These are phyloP conservation scores for Cercophora sp. DNA, from an alignment of 495 filamentous ascomycete species.

Conservation along the genomic window DNA sequence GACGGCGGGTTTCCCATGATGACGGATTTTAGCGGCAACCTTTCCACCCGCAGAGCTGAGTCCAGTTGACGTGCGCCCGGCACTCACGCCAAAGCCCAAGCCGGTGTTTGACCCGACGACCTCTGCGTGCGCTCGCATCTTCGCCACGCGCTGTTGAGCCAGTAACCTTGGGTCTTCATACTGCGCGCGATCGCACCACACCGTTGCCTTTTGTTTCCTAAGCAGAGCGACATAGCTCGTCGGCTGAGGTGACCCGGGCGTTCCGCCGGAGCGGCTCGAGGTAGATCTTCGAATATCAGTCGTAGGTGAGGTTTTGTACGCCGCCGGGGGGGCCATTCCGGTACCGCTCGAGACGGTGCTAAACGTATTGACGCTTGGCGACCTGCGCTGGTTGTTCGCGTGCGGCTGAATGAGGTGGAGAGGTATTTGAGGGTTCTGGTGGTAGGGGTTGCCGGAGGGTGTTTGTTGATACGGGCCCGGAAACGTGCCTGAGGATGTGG, in stretches of 20 bases:
- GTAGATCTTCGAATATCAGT: conserved; percentile 67
- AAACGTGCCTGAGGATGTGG: conserved; percentile 57
- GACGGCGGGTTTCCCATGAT: conserved; percentile 68
- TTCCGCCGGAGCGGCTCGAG: conserved; percentile 64
- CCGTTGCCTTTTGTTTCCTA: conserved; percentile 93
- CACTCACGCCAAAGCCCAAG: conserved; percentile 25
- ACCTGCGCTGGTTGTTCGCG: conserved; percentile 53
- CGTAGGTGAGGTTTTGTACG: conserved; percentile 48
- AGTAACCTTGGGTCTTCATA: conserved; percentile 81
- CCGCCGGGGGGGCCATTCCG: conserved; percentile 38
- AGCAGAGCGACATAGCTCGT: conserved; percentile 89
- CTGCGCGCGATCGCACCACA: conserved; percentile 96
- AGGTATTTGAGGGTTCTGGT: conserved; percentile 25
- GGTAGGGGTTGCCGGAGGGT: conserved; percentile 4
- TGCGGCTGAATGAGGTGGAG: conserved; percentile 36
- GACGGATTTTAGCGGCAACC: conserved; percentile 71
- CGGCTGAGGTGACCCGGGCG: conserved; percentile 50
- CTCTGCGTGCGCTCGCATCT: conserved; percentile 77
- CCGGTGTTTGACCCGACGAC: conserved; percentile 46
- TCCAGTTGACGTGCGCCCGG: conserved; percentile 57
- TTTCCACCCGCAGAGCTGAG: conserved; percentile 48
- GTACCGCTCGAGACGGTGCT: conserved; percentile 59
- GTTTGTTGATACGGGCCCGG: conserved; percentile 32
- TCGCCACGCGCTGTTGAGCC: conserved; percentile 76
- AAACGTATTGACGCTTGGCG: conserved; percentile 70